phyloP scores from a whole-genome alignment of 2,329 filamentous ascomycete genomes.

The Peltaster fructicola region DNA sequence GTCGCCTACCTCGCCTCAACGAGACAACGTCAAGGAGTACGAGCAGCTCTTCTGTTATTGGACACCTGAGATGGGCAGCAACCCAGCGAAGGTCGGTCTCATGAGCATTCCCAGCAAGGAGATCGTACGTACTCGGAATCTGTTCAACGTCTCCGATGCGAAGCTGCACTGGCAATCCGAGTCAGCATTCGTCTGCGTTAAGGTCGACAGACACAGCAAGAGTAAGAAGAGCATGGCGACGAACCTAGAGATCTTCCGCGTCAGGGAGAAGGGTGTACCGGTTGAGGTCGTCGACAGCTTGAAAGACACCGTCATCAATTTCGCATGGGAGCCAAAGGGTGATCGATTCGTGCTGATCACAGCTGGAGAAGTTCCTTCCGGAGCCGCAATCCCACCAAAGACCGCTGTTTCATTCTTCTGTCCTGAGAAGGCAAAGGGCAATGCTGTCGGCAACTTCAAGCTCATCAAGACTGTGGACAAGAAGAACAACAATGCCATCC shows the following conservation, averaged over 20 bases:
- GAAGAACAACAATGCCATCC: slow-evolving; percentile 99
- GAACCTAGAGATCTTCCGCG: slow-evolving; percentile 94
- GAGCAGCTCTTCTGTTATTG: slow-evolving; percentile 97
- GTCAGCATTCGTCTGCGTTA: slow-evolving; percentile 84
- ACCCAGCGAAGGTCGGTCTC: slow-evolving; percentile 87
- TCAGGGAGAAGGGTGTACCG: slow-evolving; percentile 92
- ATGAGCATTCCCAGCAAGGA: slow-evolving; percentile 95
- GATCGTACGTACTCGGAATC: slow-evolving; percentile 80
- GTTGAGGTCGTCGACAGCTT: slow-evolving; percentile 95
- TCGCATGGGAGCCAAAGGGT: slow-evolving; percentile 97
- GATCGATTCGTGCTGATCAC: slow-evolving; percentile 96
- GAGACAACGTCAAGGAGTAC: slow-evolving; percentile 75
- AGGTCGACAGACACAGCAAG: slow-evolving; percentile 97
- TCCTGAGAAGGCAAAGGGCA: slow-evolving; percentile 80
- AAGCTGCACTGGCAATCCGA: slow-evolving; percentile 99
- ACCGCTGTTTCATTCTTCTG: slow-evolving; percentile 93
- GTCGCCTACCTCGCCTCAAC: slow-evolving; percentile 66
- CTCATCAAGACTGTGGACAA: slow-evolving; percentile 89
- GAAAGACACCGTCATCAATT: slow-evolving; percentile 98
- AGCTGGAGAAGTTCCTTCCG: slow-evolving; percentile 62
- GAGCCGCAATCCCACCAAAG: slow-evolving; percentile 75
- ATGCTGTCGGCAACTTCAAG: slow-evolving; percentile 79
- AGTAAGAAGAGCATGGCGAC: slow-evolving; percentile 97
- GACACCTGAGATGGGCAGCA: slow-evolving; percentile 96
- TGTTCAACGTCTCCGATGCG: slow-evolving; percentile 94